Percentiles rank a stretch among this genome's conserved stretches.
Evolutionary conservation across 306 rosid genomes (phyloP).

Genomic region (Rubus idaeus): DNA sequence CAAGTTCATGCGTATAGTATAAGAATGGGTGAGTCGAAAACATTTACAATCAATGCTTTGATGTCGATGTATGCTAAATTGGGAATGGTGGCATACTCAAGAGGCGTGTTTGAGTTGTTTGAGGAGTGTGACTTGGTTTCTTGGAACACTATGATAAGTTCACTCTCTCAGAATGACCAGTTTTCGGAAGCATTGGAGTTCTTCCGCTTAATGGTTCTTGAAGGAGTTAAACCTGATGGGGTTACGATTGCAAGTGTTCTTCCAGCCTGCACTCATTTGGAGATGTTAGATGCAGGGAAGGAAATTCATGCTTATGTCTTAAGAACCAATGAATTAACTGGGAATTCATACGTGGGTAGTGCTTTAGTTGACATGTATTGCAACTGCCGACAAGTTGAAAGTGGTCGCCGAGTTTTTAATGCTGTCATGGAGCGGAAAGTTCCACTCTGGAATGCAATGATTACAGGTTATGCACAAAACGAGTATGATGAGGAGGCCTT

Average conservation of each 20-base stretch:
- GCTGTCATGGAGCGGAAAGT: constrained; percentile 36
- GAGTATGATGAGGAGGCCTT: constrained; percentile 63
- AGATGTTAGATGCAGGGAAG: constrained; percentile 57
- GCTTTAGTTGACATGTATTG: constrained; percentile 92
- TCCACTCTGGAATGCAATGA: constrained; percentile 81
- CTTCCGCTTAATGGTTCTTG: constrained; percentile 44
- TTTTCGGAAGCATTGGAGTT: constrained; percentile 59
- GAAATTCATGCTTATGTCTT: constrained; percentile 68
- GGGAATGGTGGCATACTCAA: constrained; percentile 53
- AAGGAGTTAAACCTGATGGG: constrained; percentile 65
- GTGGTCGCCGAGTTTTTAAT: constrained; percentile 60
- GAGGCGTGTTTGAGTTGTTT: constrained; percentile 59
- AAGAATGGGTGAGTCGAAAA: constrained; percentile 48
- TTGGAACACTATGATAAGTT: constrained; percentile 78
- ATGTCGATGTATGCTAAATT: constrained; percentile 75
- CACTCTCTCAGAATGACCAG: constrained; percentile 65
- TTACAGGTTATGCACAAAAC: constrained; percentile 68
- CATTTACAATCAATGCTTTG: constrained; percentile 70
- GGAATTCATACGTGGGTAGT: constrained; percentile 66
- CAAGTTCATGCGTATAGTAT: constrained; percentile 66
- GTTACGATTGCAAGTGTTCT: constrained; percentile 73
- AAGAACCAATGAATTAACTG: constrained; percentile 44
- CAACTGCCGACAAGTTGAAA: constrained; percentile 55
- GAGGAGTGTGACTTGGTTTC: constrained; percentile 68
- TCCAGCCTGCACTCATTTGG: constrained; percentile 84